Conservation (phyloP, 1,284 basidiomycete species). For the Leccinum fuscescens region DNA sequence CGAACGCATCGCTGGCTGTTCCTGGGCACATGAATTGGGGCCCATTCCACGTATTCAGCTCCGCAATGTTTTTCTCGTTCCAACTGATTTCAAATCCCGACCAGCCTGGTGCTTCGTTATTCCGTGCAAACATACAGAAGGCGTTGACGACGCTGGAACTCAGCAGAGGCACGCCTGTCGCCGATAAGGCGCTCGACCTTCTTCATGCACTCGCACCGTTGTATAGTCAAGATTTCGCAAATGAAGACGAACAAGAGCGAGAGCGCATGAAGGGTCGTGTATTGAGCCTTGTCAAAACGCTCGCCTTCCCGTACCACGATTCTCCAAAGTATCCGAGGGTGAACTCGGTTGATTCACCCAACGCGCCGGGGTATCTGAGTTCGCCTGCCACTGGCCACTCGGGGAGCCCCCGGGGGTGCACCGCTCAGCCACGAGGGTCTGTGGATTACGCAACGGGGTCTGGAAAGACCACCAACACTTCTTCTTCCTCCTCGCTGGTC, state of each 20-base stretch:
- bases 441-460: constrained; percentile 25
- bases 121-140: constrained; percentile 70
- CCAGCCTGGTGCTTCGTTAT: constrained; percentile 68
- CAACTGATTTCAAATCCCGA: constrained; percentile 76
- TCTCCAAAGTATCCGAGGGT: constrained; percentile 51
- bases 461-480: constrained; percentile 13
- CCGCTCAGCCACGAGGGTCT: constrained; percentile 26
- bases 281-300: constrained; percentile 62
- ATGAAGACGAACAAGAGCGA: constrained; percentile 45
- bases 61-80: constrained; percentile 84
- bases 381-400: constrained; percentile 38
- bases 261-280: constrained; percentile 60
- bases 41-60: constrained; percentile 77
- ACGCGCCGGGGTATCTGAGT: constrained; percentile 31
- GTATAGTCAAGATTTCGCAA: constrained; percentile 59
- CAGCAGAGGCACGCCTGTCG: constrained; percentile 57
- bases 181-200: constrained; percentile 71
- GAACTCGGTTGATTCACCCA: constrained; percentile 46
- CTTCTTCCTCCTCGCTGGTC: constrained; percentile 28
- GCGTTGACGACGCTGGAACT: constrained; percentile 63
- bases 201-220: constrained; percentile 66
- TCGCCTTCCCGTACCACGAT: constrained; percentile 78
- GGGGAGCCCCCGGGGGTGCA: constrained; percentile 30
- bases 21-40: constrained; percentile 82
- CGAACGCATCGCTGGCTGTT: constrained; percentile 63